Evolutionary conservation across 768 basidiomycete species (phyloP).

Genomic region (Jaapia argillacea): DNA sequence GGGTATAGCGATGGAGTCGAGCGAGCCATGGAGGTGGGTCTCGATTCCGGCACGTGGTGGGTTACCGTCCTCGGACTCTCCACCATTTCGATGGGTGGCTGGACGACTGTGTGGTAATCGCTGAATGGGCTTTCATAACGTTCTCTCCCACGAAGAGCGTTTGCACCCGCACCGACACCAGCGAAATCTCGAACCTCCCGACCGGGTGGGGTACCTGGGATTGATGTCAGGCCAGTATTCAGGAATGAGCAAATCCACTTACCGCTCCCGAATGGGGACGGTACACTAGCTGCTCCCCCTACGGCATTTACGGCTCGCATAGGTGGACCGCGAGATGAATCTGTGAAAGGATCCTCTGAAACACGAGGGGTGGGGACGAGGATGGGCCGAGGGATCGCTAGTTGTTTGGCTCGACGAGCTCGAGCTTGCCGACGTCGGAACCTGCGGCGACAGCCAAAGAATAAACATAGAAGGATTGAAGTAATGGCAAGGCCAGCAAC

Average conservation of each 20-base stretch:
- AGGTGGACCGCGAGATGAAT: neutral
- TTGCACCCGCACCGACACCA: no score
- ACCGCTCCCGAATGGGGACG: no score
- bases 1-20: neutral
- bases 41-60: neutral
- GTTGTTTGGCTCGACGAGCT: no score
- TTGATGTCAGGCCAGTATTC: no score
- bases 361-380: no score
- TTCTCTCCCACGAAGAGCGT: no score
- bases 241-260: no score
- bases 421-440: no score
- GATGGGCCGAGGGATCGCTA: no score
- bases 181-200: no score
- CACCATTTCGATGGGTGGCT: conserved; percentile 12
- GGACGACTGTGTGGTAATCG: conserved; percentile 7
- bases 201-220: no score
- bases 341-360: neutral
- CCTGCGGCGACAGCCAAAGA: no score
- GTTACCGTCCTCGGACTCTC: conserved; percentile 4
- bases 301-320: neutral
- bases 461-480: conserved; percentile 31
- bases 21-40: neutral
- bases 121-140: conserved; percentile 10
- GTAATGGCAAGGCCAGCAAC: conserved; percentile 48
- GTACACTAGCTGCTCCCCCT: neutral